Evolutionary conservation across 2,329 filamentous ascomycete species (phyloP), one percentile per base, ranked within the genome.

Genomic region (Xylogone sp.): DNA sequence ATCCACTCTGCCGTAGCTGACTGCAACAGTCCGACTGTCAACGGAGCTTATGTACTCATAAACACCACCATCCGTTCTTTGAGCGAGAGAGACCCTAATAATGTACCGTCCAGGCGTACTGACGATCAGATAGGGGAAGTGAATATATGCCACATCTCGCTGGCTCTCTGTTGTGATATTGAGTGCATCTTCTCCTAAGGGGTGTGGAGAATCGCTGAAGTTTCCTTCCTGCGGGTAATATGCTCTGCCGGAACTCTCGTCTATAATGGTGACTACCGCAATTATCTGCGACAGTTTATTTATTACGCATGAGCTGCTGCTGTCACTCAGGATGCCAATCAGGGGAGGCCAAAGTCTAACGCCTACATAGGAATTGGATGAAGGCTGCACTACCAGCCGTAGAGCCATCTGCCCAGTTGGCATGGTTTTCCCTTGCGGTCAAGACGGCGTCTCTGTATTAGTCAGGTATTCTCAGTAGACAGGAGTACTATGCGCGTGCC

Each of bases 41-140:
- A 18, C 34, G 34, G 34, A 7, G 34, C 34, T 39, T 39, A 39
- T 39, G 34, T 39, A 39, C 13, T 39, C 34, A 39, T 39, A 39
- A 39, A 16, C 34, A 39, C 34, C 34, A 39, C n/a, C n/a, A 39
- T 39, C n/a, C 34, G 34, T 39, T 39, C 34, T 62, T 31, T 60
- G 55, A 60, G 65, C 64, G 45, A 65, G 34, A 22, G 55, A 62
- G 20, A 66, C 49, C 49, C 59, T 49, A 19, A 66, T 54, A 13
- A 59, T 53, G 48, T 66, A 66, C 34, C 54, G 53, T 3, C 64
- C 64, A n/a, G 61, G 56, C 8, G 56, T 45, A 34, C 60, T 39
- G 39, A 66, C 63, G 18, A 56, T 52, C 21, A 66, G 52, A 53
- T 65, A 59, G 13, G 62, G 58, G 46, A 66, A 65, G 46, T 60